Evolutionary conservation across 495 filamentous ascomycete species (phyloP).

Genomic region (Penicillium angulare): DNA sequence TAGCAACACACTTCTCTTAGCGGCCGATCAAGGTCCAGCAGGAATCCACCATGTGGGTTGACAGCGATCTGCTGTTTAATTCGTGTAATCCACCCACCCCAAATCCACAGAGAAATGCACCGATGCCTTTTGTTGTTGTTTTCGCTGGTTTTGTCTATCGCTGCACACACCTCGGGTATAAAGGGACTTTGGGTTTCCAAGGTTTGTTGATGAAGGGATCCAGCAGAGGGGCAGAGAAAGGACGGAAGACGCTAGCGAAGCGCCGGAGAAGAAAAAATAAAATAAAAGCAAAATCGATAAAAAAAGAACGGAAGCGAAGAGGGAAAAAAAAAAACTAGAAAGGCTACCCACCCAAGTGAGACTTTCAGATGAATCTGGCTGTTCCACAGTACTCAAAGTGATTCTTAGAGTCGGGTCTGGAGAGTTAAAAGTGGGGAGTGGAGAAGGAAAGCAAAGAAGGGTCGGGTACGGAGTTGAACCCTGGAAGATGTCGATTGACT

Average conservation of each 20-base stretch:
- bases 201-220: too few species aligned
- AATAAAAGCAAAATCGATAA: too few species aligned
- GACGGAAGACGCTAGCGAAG: too few species aligned
- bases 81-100: not conserved
- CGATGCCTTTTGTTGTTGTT: not conserved
- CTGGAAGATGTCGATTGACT: not conserved
- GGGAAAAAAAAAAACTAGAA: not conserved
- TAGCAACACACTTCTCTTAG: conserved; percentile 20
- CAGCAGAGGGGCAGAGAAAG: too few species aligned
- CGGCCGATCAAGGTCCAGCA: conserved; percentile 26
- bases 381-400: not conserved
- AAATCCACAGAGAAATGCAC: not conserved
- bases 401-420: conserved; percentile 1
- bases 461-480: not conserved
- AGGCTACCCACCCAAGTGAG: not conserved
- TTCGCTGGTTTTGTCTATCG: too few species aligned
- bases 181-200: not conserved
- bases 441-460: not conserved
- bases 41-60: conserved; percentile 29
- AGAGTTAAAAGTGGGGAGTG: conserved; percentile 7
- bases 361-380: not conserved
- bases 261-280: too few species aligned
- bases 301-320: not conserved
- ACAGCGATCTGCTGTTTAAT: conserved; percentile 10
- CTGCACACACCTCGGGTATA: not conserved